Conservation (phyloP, 2,329 filamentous ascomycete species). For the Stemphylium beticola region DNA sequence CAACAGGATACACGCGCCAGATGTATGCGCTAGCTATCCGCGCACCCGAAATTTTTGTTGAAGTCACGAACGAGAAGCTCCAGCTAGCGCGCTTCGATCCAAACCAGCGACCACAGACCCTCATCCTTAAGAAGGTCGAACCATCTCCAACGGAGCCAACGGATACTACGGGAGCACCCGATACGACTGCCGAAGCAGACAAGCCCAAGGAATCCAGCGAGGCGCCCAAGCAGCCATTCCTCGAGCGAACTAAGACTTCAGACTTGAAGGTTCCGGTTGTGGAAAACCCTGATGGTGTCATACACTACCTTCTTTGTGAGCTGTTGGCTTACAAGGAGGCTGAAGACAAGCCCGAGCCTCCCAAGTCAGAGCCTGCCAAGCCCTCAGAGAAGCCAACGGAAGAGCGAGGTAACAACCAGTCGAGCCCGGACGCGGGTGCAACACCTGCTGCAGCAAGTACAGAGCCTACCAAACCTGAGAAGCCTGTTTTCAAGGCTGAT, state of each 20-base stretch:
- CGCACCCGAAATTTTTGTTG: conserved; percentile 82
- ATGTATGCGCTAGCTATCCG: conserved; percentile 82
- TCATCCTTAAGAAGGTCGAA: conserved; percentile 60
- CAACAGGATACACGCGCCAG: conserved; percentile 73
- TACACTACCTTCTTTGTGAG: conserved; percentile 93
- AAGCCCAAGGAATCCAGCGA: conserved; percentile 45
- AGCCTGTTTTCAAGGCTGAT: conserved; percentile 83
- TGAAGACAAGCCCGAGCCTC: conserved; percentile 74
- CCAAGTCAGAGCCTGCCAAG: conserved; percentile 35
- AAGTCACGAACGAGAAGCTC: conserved; percentile 84
- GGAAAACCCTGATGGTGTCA: conserved; percentile 91
- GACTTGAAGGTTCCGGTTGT: conserved; percentile 84
- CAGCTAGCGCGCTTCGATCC: conserved; percentile 71
- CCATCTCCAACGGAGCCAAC: conserved; percentile 23
- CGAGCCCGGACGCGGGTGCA: conserved; percentile 13
- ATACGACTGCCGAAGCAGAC: conserved; percentile 42
- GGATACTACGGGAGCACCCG: conserved; percentile 24
- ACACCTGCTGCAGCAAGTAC: conserved; percentile 11
- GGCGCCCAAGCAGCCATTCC: conserved; percentile 53
- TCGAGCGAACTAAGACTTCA: conserved; percentile 67
- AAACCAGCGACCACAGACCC: conserved; percentile 59
- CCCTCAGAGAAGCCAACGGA: conserved; percentile 52
- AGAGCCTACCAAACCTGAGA: conserved; percentile 58
- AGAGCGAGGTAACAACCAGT: conserved; percentile 10
- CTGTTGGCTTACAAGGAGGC: conserved; percentile 91